Evolutionary conservation across 805 yeast genomes (phyloP).

Genomic region (Scheffersomyces coipomensis): DNA sequence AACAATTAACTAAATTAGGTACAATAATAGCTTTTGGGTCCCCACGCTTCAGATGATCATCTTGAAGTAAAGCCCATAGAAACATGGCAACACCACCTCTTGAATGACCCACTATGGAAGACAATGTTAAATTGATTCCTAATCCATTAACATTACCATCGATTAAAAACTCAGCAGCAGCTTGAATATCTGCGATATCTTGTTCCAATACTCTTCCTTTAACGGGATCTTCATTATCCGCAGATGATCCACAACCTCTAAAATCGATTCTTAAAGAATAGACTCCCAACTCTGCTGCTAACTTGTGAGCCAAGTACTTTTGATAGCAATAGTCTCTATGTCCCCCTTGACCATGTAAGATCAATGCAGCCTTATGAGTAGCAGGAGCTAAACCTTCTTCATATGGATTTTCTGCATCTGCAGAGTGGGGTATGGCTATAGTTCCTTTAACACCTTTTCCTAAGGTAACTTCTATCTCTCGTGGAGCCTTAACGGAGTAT

Average conservation of each 20-base stretch:
- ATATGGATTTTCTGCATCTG: conserved; percentile 19
- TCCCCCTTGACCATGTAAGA: conserved; percentile 85
- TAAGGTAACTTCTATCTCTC: conserved; percentile 34
- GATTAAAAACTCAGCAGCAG: conserved; percentile 26
- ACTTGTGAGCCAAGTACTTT: conserved; percentile 53
- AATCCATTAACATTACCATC: conserved; percentile 31
- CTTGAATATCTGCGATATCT: conserved; percentile 69
- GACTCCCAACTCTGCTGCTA: conserved; percentile 60
- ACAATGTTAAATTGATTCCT: conserved; percentile 45
- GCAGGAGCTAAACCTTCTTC: conserved; percentile 32
- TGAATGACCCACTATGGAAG: conserved; percentile 72
- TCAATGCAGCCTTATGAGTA: conserved; percentile 52
- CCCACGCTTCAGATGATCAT: conserved; percentile 26
- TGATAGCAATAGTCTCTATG: conserved; percentile 81
- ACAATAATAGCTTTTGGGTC: conserved; percentile 41
- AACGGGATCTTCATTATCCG: conserved; percentile 35
- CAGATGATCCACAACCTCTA: conserved; percentile 81
- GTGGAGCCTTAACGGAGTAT: conserved; percentile 16
- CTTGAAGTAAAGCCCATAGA: conserved; percentile 59
- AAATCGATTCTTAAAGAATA: conserved; percentile 78
- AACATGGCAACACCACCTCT: conserved; percentile 78
- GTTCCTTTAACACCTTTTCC: conserved; percentile 37
- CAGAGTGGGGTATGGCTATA: conserved; percentile 36
- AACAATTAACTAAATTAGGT: conserved; percentile 68
- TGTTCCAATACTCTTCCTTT: conserved; percentile 58